These are phyloP conservation scores for Mycena chlorophos DNA, from an alignment of 768 basidiomycete genomes.

Conservation along the genomic window DNA sequence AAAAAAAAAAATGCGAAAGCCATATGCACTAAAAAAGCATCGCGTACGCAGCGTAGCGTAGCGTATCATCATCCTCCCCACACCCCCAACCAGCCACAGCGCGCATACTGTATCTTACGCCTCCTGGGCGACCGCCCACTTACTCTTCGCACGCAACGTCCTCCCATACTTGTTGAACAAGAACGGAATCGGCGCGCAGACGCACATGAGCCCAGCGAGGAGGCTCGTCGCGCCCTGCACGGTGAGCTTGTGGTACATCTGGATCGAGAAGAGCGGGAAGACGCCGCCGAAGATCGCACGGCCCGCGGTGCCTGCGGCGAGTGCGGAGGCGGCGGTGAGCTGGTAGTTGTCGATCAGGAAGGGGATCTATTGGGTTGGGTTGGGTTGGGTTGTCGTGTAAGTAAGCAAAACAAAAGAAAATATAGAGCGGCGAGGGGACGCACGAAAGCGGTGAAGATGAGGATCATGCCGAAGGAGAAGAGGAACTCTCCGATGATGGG, in stretches of 20 bases:
- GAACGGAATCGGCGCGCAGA: constrained; percentile 42
- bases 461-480: not conserved
- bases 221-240: constrained; percentile 43
- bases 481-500: not conserved
- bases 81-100: too few species aligned
- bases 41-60: too few species aligned
- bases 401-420: too few species aligned
- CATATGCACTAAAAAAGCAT: too few species aligned
- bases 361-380: too few species aligned
- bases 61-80: too few species aligned
- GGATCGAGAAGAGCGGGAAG: constrained; percentile 42
- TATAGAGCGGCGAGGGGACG: too few species aligned
- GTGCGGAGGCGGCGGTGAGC: constrained; percentile 44
- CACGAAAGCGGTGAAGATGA: not conserved
- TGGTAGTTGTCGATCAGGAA: constrained; percentile 43
- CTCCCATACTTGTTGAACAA: constrained; percentile 44
- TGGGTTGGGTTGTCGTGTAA: too few species aligned
- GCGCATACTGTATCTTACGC: too few species aligned
- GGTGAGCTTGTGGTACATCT: constrained; percentile 44
- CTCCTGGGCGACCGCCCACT: too few species aligned
- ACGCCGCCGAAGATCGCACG: constrained; percentile 38
- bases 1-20: too few species aligned
- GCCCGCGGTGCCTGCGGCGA: constrained; percentile 45
- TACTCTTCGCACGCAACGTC: constrained; percentile 34
- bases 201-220: constrained; percentile 34